Percentiles rank a stretch among this genome's conserved stretches.
phyloP scores from a whole-genome alignment of 2,329 filamentous ascomycete genomes.

The Fusarium sp. region DNA sequence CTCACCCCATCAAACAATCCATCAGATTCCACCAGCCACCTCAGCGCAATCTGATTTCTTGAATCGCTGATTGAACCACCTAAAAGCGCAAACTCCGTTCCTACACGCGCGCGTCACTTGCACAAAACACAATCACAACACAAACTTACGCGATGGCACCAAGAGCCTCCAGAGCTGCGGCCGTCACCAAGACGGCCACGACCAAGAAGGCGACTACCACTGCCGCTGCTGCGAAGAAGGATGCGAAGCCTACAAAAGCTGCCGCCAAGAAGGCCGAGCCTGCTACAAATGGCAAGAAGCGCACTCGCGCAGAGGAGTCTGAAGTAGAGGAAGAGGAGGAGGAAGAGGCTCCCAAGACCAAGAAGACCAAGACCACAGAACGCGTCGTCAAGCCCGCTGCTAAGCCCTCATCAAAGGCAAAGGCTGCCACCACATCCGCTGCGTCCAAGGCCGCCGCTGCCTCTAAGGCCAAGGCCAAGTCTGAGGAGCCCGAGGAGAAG shows the following conservation, averaged over 20 bases:
- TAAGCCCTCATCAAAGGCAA: slow-evolving; percentile 45
- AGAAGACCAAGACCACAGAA: slow-evolving; percentile 45
- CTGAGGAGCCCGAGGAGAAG: slow-evolving; percentile 58
- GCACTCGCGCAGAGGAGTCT: slow-evolving; percentile 43
- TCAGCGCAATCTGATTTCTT: not conserved
- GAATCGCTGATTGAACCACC: not conserved
- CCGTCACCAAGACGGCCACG: slow-evolving; percentile 43
- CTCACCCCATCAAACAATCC: slow-evolving; percentile 17
- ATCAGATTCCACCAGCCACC: not conserved
- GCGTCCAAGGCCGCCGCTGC: slow-evolving; percentile 45
- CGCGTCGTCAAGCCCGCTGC: slow-evolving; percentile 46
- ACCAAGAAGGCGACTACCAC: slow-evolving; percentile 44
- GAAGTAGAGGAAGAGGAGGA: slow-evolving; percentile 47
- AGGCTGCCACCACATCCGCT: slow-evolving; percentile 36
- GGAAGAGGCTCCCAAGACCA: slow-evolving; percentile 45
- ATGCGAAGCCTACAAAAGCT: slow-evolving; percentile 39
- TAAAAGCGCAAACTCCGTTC: not conserved
- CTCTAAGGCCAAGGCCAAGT: slow-evolving; percentile 42
- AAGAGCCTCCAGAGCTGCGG: slow-evolving; percentile 44
- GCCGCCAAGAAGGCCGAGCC: slow-evolving; percentile 39
- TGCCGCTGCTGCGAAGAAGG: slow-evolving; percentile 43
- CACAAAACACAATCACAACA: slow-evolving; percentile 18
- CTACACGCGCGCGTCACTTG: slow-evolving; percentile 15
- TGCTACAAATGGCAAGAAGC: slow-evolving; percentile 46
- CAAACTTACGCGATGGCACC: slow-evolving; percentile 49